phyloP scores from a whole-genome alignment of 305 asterid species.

The Euphrasia arctica region DNA sequence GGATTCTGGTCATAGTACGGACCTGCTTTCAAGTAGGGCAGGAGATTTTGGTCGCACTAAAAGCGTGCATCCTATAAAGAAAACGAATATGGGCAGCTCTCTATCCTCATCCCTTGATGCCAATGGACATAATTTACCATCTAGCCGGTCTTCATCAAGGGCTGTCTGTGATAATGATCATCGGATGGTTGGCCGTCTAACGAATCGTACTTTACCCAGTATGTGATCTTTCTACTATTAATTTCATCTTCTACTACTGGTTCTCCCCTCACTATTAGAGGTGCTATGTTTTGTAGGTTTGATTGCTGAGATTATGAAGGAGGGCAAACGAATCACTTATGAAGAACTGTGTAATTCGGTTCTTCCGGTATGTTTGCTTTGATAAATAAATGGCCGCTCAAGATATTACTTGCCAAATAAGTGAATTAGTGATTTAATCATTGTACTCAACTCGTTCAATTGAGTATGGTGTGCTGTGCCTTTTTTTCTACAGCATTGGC shows the following conservation, averaged over 20 bases:
- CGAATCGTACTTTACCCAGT: slow-evolving; percentile 83
- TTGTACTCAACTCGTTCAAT: slow-evolving; percentile 10
- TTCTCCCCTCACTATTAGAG: slow-evolving; percentile 22
- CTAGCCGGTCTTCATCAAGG: slow-evolving; percentile 48
- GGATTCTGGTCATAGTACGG: slow-evolving; percentile 41
- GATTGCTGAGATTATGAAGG: slow-evolving; percentile 93
- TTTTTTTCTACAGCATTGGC: slow-evolving; percentile 65
- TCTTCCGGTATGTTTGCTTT: slow-evolving; percentile 61
- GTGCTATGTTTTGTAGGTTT: slow-evolving; percentile 49
- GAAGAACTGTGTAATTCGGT: slow-evolving; percentile 92
- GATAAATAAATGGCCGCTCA: slow-evolving; percentile 12
- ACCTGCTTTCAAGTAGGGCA: slow-evolving; percentile 54
- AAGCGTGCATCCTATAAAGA: slow-evolving; percentile 45
- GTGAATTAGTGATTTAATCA: not conserved
- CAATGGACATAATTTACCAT: slow-evolving; percentile 44
- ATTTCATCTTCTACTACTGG: slow-evolving; percentile 12
- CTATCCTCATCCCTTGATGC: slow-evolving; percentile 55
- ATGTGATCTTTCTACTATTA: slow-evolving; percentile 26
- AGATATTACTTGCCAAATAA: slow-evolving; percentile 6
- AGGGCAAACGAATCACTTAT: slow-evolving; percentile 82
- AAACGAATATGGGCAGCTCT: slow-evolving; percentile 47
- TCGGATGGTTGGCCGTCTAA: slow-evolving; percentile 45
- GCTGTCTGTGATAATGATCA: slow-evolving; percentile 60
- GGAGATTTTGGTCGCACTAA: slow-evolving; percentile 43
- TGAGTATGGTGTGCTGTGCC: slow-evolving; percentile 3